Evolutionary conservation across 75 land plant genomes (phyloP).

Genomic region (Cupressus sempervirens): DNA sequence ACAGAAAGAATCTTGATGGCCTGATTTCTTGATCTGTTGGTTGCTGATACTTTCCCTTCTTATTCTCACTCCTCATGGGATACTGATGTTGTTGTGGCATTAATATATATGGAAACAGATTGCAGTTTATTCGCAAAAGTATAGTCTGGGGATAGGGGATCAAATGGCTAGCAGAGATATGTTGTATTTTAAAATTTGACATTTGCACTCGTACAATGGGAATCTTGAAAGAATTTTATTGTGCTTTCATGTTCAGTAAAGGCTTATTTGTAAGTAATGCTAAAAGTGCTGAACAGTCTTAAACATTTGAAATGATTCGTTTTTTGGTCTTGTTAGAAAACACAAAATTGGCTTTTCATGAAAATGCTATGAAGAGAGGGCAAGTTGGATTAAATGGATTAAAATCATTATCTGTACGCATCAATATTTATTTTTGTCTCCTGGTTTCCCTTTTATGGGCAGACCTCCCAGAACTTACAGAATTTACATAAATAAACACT

Average conservation of each 20-base stretch:
- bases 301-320: not conserved
- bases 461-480: not conserved
- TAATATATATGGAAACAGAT: not conserved
- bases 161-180: not conserved
- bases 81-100: not conserved
- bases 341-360: not conserved
- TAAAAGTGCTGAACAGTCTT: not conserved
- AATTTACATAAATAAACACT: not conserved
- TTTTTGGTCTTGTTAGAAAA: not conserved
- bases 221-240: not conserved
- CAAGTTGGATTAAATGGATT: not conserved
- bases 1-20: not conserved
- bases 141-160: not conserved
- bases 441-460: not conserved
- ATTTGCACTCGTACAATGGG: not conserved
- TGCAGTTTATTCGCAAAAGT: not conserved
- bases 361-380: not conserved
- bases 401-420: not conserved
- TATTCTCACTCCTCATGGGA: not conserved
- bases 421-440: not conserved
- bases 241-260: not conserved
- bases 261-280: not conserved
- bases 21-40: not conserved
- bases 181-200: not conserved
- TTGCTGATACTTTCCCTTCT: not conserved